phyloP scores from a whole-genome alignment of 108 stramenopile species.

The Aurantiochytrium sp. region DNA sequence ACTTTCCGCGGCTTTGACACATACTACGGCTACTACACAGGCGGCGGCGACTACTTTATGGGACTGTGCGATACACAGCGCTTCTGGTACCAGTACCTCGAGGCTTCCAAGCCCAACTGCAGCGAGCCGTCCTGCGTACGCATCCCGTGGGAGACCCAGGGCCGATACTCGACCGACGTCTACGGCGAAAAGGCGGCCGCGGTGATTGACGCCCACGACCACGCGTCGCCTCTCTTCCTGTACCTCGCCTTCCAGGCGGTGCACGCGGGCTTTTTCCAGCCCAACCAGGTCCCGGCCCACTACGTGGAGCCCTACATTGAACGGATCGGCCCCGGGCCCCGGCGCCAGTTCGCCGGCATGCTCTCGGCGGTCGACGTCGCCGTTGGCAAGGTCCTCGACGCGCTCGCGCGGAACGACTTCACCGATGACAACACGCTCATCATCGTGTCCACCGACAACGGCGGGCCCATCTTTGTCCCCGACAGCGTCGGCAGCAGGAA shows the following conservation, averaged over 20 bases:
- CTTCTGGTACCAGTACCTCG: not conserved
- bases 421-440: not conserved
- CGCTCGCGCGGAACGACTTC: not conserved
- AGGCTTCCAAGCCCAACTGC: not conserved
- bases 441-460: constrained; percentile 9
- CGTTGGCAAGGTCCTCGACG: not conserved
- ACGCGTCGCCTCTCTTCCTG: not conserved
- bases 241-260: not conserved
- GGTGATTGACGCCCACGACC: not conserved
- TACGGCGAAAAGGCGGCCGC: not conserved
- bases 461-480: not conserved
- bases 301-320: not conserved
- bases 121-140: not conserved
- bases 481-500: not conserved
- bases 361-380: not conserved
- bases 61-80: not conserved
- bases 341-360: not conserved
- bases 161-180: not conserved
- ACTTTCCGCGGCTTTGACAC: not conserved
- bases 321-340: not conserved
- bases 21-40: constrained; percentile 3
- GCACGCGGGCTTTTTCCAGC: not conserved
- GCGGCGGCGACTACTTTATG: not conserved
- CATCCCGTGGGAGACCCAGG: not conserved
- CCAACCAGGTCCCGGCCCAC: not conserved